Percentiles rank a stretch among this genome's conserved stretches.
Evolutionary conservation across 495 filamentous ascomycete species (phyloP).

Genomic region (Cryomyces minteri): DNA sequence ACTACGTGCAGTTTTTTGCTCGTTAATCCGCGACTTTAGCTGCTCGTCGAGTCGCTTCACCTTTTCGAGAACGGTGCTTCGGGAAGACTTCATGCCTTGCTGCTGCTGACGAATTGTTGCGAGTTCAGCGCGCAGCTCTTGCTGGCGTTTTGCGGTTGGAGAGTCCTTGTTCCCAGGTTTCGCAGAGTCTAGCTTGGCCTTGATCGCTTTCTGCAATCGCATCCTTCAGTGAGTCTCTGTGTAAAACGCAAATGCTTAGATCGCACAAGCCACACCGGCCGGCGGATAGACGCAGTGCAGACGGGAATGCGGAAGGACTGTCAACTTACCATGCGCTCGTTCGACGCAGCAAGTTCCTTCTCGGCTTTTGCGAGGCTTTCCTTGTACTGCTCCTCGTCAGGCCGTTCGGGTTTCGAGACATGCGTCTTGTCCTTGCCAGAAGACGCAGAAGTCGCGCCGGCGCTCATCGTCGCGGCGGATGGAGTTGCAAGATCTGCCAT

Average conservation of each 20-base stretch:
- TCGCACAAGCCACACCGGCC: slow-evolving; percentile 3
- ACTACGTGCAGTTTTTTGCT: slow-evolving; percentile 65
- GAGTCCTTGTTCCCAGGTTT: slow-evolving; percentile 58
- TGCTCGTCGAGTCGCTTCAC: slow-evolving; percentile 72
- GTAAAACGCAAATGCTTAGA: no score
- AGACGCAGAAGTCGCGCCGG: slow-evolving; percentile 3
- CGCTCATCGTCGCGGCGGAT: slow-evolving; percentile 9
- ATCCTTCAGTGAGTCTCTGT: background rate
- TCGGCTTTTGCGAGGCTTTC: slow-evolving; percentile 54
- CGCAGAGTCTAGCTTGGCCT: slow-evolving; percentile 65
- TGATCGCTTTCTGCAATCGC: slow-evolving; percentile 49
- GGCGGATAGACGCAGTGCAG: background rate
- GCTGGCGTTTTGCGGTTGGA: slow-evolving; percentile 53
- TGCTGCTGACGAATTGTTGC: slow-evolving; percentile 62
- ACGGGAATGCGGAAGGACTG: background rate
- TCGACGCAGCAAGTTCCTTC: slow-evolving; percentile 57
- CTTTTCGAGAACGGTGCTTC: slow-evolving; percentile 59
- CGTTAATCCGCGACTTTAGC: slow-evolving; percentile 59
- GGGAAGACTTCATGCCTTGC: slow-evolving; percentile 60
- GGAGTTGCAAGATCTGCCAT: slow-evolving; percentile 18
- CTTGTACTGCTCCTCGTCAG: slow-evolving; percentile 54
- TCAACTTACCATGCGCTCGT: slow-evolving; percentile 57
- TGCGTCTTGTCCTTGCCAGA: slow-evolving; percentile 16
- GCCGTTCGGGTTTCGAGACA: slow-evolving; percentile 34
- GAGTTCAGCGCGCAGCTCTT: slow-evolving; percentile 61